These are phyloP conservation scores for Laburnicola sp. DNA, from an alignment of 2,329 filamentous ascomycete species.

Conservation along the genomic window DNA sequence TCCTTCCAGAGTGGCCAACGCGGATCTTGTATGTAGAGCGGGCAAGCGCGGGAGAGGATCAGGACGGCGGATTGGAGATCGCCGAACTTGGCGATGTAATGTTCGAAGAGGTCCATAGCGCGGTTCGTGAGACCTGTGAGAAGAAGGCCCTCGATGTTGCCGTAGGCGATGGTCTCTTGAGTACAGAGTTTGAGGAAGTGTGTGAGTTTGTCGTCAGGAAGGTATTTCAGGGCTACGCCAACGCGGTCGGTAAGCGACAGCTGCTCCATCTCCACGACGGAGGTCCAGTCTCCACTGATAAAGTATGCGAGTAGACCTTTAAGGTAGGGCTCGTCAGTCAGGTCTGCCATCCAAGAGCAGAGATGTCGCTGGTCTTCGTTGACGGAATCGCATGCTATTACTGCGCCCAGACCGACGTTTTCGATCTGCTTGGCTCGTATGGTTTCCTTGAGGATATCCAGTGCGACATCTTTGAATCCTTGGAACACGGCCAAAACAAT, in stretches of 20 bases:
- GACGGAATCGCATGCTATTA: conserved; percentile 53
- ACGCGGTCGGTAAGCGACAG: conserved; percentile 75
- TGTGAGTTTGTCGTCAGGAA: conserved; percentile 57
- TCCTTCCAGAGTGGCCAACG: conserved; percentile 79
- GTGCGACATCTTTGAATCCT: conserved; percentile 68
- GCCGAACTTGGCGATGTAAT: conserved; percentile 73
- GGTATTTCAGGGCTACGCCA: conserved; percentile 73
- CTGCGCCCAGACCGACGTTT: conserved; percentile 53
- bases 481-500: conserved; percentile 76
- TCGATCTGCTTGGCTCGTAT: conserved; percentile 69
- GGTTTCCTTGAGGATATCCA: conserved; percentile 69
- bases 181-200: conserved; percentile 58
- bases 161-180: conserved; percentile 62
- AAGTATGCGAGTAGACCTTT: conserved; percentile 79
- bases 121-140: conserved; percentile 75
- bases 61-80: conserved; percentile 80
- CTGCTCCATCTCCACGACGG: conserved; percentile 71
- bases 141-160: conserved; percentile 76
- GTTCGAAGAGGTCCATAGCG: conserved; percentile 73
- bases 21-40: conserved; percentile 75
- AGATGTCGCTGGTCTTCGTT: conserved; percentile 64
- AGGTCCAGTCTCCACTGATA: conserved; percentile 73
- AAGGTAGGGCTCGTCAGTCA: conserved; percentile 75
- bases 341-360: conserved; percentile 64
- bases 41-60: conserved; percentile 72